Percentiles rank a stretch among this genome's conserved stretches.
phyloP scores from a whole-genome alignment of 2,329 filamentous ascomycete species.

The Pseudonectria foliicola region DNA sequence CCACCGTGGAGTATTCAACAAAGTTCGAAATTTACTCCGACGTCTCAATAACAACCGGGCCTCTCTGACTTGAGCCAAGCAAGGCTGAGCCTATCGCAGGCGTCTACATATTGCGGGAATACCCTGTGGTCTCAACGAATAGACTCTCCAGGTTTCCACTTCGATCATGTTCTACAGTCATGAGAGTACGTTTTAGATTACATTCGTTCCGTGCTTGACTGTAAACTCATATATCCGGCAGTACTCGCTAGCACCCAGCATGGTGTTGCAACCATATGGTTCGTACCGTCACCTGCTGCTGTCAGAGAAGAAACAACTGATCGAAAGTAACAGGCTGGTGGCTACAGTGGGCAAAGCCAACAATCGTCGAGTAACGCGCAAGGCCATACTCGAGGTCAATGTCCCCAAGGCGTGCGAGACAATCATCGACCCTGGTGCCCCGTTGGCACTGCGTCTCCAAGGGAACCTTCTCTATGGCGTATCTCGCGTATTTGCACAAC shows the following conservation, averaged over 20 bases:
- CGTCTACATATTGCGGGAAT: too few species aligned
- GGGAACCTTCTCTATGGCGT: conserved; percentile 83
- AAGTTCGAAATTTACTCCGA: too few species aligned
- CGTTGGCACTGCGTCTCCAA: conserved; percentile 84
- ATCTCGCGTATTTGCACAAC: conserved; percentile 76
- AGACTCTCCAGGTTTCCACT: too few species aligned
- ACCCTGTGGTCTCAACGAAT: too few species aligned
- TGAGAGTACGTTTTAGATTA: conserved; percentile 59
- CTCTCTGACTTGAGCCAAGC: too few species aligned
- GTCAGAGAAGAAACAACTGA: not conserved
- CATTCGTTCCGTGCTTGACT: not conserved
- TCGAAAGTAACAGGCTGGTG: conserved; percentile 59
- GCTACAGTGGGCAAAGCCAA: conserved; percentile 76
- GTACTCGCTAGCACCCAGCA: conserved; percentile 80
- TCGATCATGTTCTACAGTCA: conserved; percentile 85
- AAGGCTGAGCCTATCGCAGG: too few species aligned
- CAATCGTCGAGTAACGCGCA: conserved; percentile 69
- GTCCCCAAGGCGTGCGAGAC: conserved; percentile 80
- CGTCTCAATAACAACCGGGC: too few species aligned
- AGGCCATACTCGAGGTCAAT: conserved; percentile 82
- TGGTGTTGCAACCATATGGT: conserved; percentile 95
- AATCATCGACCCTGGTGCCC: conserved; percentile 74
- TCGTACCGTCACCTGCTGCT: conserved; percentile 21
- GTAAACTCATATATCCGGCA: conserved; percentile 27
- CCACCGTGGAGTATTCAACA: too few species aligned